Evolutionary conservation across 179 eudicot genomes (phyloP), one percentile per base, ranked within the genome.

Genomic region (Camellia oleifera): DNA sequence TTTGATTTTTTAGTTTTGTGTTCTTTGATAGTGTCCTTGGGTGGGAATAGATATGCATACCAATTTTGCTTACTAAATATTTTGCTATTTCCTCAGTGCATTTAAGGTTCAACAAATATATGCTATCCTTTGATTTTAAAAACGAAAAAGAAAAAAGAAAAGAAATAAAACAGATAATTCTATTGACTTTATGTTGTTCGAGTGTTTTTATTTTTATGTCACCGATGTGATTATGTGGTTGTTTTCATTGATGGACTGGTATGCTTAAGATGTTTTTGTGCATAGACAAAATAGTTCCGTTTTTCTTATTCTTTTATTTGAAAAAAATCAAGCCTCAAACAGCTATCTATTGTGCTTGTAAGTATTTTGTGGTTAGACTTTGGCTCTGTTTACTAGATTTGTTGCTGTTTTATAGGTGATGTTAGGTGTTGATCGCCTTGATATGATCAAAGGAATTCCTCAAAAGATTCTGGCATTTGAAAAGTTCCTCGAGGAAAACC

Each of bases 341-440:
- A 69, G 74, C 17, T 48, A 48, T 46, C 40, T 46, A 18, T 45
- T 78, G 42, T 3, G 15, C 7, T 69, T 11, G 18, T 7, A 56
- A 69, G 9, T 18, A n/a, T 75, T 81, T 76, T 67, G 66, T 50
- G 50, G 66, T 71, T 56, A n/a, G 40, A 50, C 1, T n/a, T 32
- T 71, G 14, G 5, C 80, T 62, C 70, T 48, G 46, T 72, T 46
- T 7, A 46, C 76, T 61, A 70, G 18, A 73, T 64, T 66, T 52
- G 52, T 67, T 74, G n/a, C 64, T 83, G 7, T 57, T 13, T 40
- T 63, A 32, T 86, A 96, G 99, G 98, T 96, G 14, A 94, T 96
- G 99, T 82, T 96, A 66, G 99, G 99, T 75, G 99, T 96, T 79
- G 99, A 95, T 83, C 98, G 99, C 74, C 99, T 95, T 75, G 99